These are phyloP conservation scores for Bacidia gigantensis DNA, from an alignment of 495 filamentous ascomycete genomes.

Conservation along the genomic window DNA sequence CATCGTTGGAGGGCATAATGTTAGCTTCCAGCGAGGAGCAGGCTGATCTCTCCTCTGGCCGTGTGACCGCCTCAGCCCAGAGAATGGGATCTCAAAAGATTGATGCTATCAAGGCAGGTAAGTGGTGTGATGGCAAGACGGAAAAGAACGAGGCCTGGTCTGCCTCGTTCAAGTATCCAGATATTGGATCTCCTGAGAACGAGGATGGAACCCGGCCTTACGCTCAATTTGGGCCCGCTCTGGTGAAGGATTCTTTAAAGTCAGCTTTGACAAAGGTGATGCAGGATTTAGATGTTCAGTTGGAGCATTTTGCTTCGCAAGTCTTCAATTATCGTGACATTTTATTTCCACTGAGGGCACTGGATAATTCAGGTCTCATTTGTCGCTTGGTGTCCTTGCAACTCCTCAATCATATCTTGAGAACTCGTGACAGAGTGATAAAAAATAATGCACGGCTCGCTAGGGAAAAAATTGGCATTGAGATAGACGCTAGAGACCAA, in stretches of 20 bases:
- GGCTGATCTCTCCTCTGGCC: not conserved
- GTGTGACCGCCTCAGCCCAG: not conserved
- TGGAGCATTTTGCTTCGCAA: constrained; percentile 27
- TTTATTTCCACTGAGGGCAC: constrained; percentile 57
- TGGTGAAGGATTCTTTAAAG: not conserved
- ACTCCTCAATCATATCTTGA: constrained; percentile 78
- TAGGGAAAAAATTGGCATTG: constrained; percentile 40
- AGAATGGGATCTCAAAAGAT: not conserved
- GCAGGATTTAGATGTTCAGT: constrained; percentile 22
- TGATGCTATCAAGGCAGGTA: not conserved
- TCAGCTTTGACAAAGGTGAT: constrained; percentile 7
- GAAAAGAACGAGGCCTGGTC: not conserved
- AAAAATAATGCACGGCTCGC: constrained; percentile 75
- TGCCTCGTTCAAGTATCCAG: not conserved
- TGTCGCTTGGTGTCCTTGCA: constrained; percentile 69
- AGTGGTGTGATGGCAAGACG: not conserved
- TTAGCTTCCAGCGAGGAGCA: too few relatives aligned
- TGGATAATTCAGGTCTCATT: constrained; percentile 48
- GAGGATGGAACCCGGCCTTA: not conserved
- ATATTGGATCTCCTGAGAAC: not conserved
- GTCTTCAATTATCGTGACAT: constrained; percentile 68
- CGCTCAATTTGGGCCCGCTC: not conserved
- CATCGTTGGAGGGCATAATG: not conserved
- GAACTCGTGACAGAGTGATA: constrained; percentile 80
- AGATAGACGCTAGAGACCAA: constrained; percentile 77